Percentiles rank a stretch among this genome's conserved stretches.
These are phyloP conservation scores for Penicillium tannophilum DNA, from an alignment of 495 filamentous ascomycete species.

Conservation along the genomic window DNA sequence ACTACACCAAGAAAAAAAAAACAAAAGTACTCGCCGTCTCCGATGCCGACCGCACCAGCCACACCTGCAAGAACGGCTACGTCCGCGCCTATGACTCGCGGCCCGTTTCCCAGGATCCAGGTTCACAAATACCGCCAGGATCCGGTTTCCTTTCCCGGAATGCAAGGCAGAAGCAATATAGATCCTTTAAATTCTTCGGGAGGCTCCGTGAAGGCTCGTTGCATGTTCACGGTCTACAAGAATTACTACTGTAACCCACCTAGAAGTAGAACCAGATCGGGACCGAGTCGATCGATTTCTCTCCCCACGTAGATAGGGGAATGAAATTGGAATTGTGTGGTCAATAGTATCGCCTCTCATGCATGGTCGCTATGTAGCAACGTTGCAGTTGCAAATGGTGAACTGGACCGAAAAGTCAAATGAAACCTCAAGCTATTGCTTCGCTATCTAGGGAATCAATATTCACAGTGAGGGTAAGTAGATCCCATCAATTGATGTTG, in stretches of 20 bases:
- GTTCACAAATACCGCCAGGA: not conserved
- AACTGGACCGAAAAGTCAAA: not conserved
- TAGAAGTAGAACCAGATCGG: not conserved
- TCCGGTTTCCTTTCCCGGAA: not conserved
- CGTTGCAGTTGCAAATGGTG: not conserved
- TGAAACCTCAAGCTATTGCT: not conserved
- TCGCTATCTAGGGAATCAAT: not conserved
- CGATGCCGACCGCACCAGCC: not conserved
- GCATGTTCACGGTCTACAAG: not conserved
- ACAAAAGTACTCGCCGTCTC: slow-evolving; percentile 1
- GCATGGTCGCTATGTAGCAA: not conserved
- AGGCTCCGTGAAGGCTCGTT: not conserved
- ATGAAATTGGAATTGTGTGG: not conserved
- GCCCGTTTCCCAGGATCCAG: not conserved
- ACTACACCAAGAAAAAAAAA: not conserved
- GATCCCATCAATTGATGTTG: not conserved
- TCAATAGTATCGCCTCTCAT: not conserved
- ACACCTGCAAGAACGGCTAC: not conserved
- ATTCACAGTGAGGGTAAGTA: not conserved
- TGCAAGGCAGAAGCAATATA: not conserved
- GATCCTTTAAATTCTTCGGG: not conserved
- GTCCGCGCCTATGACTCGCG: not conserved
- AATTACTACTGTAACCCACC: not conserved
- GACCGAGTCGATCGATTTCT: slow-evolving; percentile 1
- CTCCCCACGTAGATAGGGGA: not conserved